phyloP scores from a whole-genome alignment of 2,329 filamentous ascomycete species.

The Chalara sp. region DNA sequence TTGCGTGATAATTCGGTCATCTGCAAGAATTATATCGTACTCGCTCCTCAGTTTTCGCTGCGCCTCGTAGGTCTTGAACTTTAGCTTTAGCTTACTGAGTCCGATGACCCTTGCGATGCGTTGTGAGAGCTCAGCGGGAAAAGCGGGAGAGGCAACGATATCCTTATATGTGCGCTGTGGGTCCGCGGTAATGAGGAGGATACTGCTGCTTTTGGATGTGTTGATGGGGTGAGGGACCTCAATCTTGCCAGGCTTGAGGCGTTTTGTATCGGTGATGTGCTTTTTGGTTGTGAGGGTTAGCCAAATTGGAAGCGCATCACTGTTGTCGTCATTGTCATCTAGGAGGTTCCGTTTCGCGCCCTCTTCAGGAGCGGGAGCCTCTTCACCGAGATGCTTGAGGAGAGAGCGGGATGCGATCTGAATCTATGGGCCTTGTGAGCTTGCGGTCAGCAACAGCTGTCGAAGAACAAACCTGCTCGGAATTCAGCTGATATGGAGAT shows the following conservation, averaged over 20 bases:
- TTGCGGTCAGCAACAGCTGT: neutral
- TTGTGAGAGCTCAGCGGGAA: constrained; percentile 59
- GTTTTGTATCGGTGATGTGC: constrained; percentile 64
- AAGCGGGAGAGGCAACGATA: constrained; percentile 66
- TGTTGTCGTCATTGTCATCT: constrained; percentile 34
- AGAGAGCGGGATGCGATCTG: constrained; percentile 58
- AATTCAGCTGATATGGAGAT: constrained; percentile 27
- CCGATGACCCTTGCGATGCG: constrained; percentile 74
- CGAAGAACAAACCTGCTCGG: constrained; percentile 22
- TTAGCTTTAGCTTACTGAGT: constrained; percentile 76
- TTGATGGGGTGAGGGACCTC: constrained; percentile 70
- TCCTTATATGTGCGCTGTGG: constrained; percentile 87
- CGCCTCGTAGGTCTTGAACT: constrained; percentile 84
- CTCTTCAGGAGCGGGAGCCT: constrained; percentile 42
- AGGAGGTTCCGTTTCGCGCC: constrained; percentile 51
- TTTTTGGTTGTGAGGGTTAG: constrained; percentile 59
- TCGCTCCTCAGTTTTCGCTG: constrained; percentile 76
- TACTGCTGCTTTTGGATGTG: constrained; percentile 55
- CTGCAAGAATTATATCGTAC: constrained; percentile 90
- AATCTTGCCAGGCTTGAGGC: constrained; percentile 80
- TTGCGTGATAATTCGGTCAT: constrained; percentile 72
- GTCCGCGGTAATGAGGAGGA: constrained; percentile 82
- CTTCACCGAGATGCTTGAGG: constrained; percentile 45
- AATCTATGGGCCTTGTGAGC: constrained; percentile 33
- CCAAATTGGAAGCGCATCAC: constrained; percentile 47